Evolutionary conservation across 768 basidiomycete species (phyloP).

Genomic region (Leccinum arenicola): DNA sequence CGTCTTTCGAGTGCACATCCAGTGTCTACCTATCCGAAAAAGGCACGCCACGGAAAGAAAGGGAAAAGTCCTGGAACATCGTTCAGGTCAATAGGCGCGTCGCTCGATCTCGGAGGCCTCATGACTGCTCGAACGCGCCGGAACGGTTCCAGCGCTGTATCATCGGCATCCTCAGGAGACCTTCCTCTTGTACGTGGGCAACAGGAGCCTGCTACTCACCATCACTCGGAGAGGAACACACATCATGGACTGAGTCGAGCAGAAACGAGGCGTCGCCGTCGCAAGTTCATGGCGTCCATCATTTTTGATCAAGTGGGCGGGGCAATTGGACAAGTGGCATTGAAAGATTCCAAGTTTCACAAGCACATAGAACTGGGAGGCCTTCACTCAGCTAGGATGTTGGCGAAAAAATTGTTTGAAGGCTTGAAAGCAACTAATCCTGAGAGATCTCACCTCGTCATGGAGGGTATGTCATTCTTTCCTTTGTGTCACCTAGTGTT

Average conservation of each 20-base stretch:
- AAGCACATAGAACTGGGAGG: slow-evolving; percentile 51
- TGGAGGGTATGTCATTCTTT: slow-evolving; percentile 50
- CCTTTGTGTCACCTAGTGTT: background rate
- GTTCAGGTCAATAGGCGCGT: slow-evolving; percentile 35
- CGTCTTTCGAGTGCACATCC: slow-evolving; percentile 66
- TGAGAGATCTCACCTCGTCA: slow-evolving; percentile 56
- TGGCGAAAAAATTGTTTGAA: slow-evolving; percentile 68
- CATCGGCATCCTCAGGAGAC: slow-evolving; percentile 1
- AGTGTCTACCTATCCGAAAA: slow-evolving; percentile 33
- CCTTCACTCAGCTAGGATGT: slow-evolving; percentile 59
- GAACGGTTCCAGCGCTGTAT: slow-evolving; percentile 12
- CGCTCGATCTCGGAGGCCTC: slow-evolving; percentile 33
- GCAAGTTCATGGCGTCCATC: slow-evolving; percentile 57
- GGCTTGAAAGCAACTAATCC: slow-evolving; percentile 59
- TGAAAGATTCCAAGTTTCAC: slow-evolving; percentile 64
- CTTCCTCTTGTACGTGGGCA: slow-evolving; percentile 12
- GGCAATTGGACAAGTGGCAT: slow-evolving; percentile 66
- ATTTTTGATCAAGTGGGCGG: slow-evolving; percentile 67
- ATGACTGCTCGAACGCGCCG: slow-evolving; percentile 12
- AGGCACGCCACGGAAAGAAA: slow-evolving; percentile 40
- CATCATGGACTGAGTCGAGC: slow-evolving; percentile 22
- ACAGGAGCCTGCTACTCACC: slow-evolving; percentile 10
- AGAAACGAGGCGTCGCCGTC: slow-evolving; percentile 40
- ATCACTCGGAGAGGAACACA: slow-evolving; percentile 7
- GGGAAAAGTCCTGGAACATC: slow-evolving; percentile 48